Conservation (phyloP, 305 asterid species). For the Fraxinus greggii region DNA sequence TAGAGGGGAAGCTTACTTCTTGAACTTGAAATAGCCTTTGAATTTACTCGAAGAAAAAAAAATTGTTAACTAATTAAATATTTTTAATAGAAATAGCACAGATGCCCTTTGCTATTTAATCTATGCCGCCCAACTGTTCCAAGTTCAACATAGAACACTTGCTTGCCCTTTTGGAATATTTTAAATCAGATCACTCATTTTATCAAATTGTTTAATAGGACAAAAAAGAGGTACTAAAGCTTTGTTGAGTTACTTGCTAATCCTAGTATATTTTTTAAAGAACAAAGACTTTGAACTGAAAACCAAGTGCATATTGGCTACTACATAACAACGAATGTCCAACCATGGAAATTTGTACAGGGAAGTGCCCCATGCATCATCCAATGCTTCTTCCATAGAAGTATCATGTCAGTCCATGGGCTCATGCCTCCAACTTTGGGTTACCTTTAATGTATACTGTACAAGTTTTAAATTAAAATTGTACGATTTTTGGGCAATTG, state of each 20-base stretch:
- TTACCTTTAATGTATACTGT: conserved; percentile 4
- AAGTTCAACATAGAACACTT: background rate
- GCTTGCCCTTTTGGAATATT: background rate
- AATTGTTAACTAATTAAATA: background rate
- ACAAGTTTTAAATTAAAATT: conserved; percentile 1
- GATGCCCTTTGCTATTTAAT: background rate
- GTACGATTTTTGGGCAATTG: conserved; percentile 1
- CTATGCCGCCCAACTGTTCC: background rate
- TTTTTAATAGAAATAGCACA: background rate
- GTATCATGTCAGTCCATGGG: background rate
- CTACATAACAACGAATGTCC: background rate
- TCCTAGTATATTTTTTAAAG: background rate
- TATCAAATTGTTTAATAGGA: background rate
- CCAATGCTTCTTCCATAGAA: background rate
- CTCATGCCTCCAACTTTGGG: conserved; percentile 15
- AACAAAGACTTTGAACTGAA: background rate
- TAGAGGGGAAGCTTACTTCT: background rate
- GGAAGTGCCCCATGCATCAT: background rate
- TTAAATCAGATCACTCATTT: background rate
- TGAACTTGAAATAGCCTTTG: background rate
- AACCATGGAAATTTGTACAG: conserved; percentile 14
- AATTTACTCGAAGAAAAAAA: background rate
- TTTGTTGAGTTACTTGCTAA: background rate
- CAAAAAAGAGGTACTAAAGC: background rate
- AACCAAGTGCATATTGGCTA: background rate